Evolutionary conservation across 345 rosid genomes (phyloP).

Genomic region (Aurinia saxatilis): DNA sequence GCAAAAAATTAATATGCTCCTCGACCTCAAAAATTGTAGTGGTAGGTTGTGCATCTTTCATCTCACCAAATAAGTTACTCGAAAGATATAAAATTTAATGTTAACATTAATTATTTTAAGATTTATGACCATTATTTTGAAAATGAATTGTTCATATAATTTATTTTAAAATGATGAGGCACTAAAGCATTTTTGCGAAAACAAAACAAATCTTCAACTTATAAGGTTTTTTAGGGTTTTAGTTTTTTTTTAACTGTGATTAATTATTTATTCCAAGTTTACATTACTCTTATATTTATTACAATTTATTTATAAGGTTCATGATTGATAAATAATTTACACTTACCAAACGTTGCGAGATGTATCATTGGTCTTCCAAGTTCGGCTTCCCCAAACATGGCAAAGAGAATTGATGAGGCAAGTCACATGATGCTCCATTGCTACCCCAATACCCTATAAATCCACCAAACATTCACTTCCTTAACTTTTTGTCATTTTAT

Average conservation of each 20-base stretch:
- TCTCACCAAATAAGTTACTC: neutral
- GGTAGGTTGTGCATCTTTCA: neutral
- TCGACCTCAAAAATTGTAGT: neutral
- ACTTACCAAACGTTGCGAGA: slow-evolving; percentile 34
- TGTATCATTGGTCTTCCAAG: slow-evolving; percentile 32
- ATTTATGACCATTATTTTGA: too few relatives aligned
- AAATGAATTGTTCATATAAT: too few relatives aligned
- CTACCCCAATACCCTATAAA: slow-evolving; percentile 27
- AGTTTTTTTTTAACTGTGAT: too few relatives aligned
- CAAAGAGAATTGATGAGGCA: slow-evolving; percentile 29
- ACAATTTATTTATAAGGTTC: too few relatives aligned
- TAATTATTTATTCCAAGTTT: too few relatives aligned
- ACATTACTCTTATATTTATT: too few relatives aligned
- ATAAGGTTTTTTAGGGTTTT: too few relatives aligned
- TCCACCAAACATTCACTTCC: neutral
- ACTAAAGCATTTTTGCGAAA: too few relatives aligned
- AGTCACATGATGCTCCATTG: slow-evolving; percentile 30
- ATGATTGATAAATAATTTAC: neutral
- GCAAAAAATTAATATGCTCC: neutral
- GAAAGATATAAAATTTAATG: too few relatives aligned
- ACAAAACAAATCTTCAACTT: too few relatives aligned
- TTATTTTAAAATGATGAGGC: too few relatives aligned
- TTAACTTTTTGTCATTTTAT: neutral
- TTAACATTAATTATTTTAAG: too few relatives aligned
- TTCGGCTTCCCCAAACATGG: slow-evolving; percentile 30